Base-by-base conservation (phyloP, 345 rosid genomes). In the Salix caprea region DNA sequence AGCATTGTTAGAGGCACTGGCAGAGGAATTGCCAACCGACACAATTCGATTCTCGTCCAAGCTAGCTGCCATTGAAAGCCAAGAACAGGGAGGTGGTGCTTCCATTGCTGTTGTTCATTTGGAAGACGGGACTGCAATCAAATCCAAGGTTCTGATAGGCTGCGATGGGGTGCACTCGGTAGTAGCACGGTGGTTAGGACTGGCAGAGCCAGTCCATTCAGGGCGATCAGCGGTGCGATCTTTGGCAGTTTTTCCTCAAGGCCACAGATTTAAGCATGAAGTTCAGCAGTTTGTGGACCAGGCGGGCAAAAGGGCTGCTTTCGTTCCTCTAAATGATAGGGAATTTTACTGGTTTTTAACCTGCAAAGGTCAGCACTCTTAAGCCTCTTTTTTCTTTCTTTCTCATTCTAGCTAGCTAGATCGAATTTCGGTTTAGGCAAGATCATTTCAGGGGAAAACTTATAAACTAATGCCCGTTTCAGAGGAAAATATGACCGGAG, bases 81-180 rank as follows among this genome's bases (percentile, higher is more conserved):
- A 54, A 56, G 73, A 48, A 13, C 67, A 67, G 32, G 75, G 69
- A 19, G 75, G 72, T 69, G 74, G 66, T 69, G 34, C 39, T 19
- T 30, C 78, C 34, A 34, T 70, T 23, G 65, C 62, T 16, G 28
- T 81, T 18, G 34, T 84, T 9, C 74, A 61, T 66, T 75, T 85
- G 69, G 79, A 56, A 12, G 87, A 84, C 71, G 88, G 83, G 21
- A 76, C 82, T 70, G 15, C 61, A 4, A 80, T 85, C 69, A 81
- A 81, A 72, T 56, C 85, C 0, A 85, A 75, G 76, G 82, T 81
- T 9, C 66, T 82, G 76, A 80, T 87, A n/a, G 90, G 90, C 39
- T 87, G 86, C 66, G 88, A 87, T 23, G 90, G 90, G 73, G 77
- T 84, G 46, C 82, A 84, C 79, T 87, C 86, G 0, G 54, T 70